Evolutionary conservation across 352 stramenopile genomes (phyloP), one percentile per base, ranked within the genome.

Genomic region (Phytophthora sp.): DNA sequence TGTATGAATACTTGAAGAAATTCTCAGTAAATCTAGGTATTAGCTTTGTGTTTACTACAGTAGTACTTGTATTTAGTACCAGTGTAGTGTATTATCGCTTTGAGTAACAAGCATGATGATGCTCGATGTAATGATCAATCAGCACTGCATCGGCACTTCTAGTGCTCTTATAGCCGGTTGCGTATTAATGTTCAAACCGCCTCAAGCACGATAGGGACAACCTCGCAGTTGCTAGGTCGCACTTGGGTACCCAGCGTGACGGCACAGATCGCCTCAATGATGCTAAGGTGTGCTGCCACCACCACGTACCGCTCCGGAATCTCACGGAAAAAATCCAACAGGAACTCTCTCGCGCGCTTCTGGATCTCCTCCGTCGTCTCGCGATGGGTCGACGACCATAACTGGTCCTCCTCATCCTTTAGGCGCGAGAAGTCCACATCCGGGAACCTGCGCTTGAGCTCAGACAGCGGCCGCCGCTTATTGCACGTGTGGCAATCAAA

Each of bases 401-500:
- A 36, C 33, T 67, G 35, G 50, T 94, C 86, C 26, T 86, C 61
- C 29, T 92, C 80, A 53, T 87, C 74, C 31, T 47, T 47, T 36
- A 94, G 70, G 30, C 60, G 69, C 6, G 74, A 80, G 35, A 94
- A 94, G 56, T 94, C 79, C 7, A 94, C 79, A 7, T 74, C 57
- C 1, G 82, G 74, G 51, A 94, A 94, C 57, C 76, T 83, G 16
- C 24, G 18, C 47, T 67, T 70, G 33, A 94, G 57, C 45, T 82
- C 63, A 9, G 77, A 67, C 33, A 84, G 66, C 24, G 80, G 36
- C 15, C 76, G 60, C 4, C 86, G 70, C 52, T 90, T 89, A 63
- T 94, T 84, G 55, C 83, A 94, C 24, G 80, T 91, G 52, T 92
- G 79, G 20, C 86, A 69, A 23, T 86, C 86, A 7, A 92, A 70